Evolutionary conservation across 192 early-diverging fungal genomes (phyloP).

Genomic region (Obelidium mucronatum): DNA sequence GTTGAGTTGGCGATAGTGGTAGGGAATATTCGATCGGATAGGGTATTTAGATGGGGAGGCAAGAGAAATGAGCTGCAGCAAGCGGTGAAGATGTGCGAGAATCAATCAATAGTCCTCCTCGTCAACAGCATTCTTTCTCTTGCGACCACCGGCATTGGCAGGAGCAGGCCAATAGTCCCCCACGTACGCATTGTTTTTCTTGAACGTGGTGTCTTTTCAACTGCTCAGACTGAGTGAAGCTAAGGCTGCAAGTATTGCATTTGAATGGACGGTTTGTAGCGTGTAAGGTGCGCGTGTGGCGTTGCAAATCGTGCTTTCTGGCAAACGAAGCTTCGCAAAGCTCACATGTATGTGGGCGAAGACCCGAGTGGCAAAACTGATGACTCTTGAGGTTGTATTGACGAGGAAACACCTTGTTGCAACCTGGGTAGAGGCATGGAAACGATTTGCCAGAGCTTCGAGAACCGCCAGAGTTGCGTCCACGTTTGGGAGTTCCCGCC

Average conservation of each 20-base stretch:
- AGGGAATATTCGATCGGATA: background rate
- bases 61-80: background rate
- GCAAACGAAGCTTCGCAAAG: conserved; percentile 73
- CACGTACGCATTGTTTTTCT: conserved; percentile 10
- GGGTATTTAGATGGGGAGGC: background rate
- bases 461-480: too few species aligned
- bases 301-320: conserved; percentile 80
- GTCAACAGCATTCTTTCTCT: background rate
- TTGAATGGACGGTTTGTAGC: conserved; percentile 27
- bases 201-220: conserved; percentile 22
- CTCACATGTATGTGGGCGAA: conserved; percentile 63
- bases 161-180: background rate
- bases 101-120: background rate
- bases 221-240: conserved; percentile 26
- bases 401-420: conserved; percentile 75
- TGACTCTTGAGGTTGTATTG: conserved; percentile 86
- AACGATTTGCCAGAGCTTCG: too few species aligned
- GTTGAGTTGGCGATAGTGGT: too few species aligned
- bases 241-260: conserved; percentile 16
- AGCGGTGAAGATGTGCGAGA: background rate
- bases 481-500: too few species aligned
- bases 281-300: conserved; percentile 48
- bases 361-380: conserved; percentile 66
- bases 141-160: background rate
- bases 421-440: conserved; percentile 57